Evolutionary conservation across 2,329 filamentous ascomycete genomes (phyloP).

Genomic region (Colletotrichum paranaense): DNA sequence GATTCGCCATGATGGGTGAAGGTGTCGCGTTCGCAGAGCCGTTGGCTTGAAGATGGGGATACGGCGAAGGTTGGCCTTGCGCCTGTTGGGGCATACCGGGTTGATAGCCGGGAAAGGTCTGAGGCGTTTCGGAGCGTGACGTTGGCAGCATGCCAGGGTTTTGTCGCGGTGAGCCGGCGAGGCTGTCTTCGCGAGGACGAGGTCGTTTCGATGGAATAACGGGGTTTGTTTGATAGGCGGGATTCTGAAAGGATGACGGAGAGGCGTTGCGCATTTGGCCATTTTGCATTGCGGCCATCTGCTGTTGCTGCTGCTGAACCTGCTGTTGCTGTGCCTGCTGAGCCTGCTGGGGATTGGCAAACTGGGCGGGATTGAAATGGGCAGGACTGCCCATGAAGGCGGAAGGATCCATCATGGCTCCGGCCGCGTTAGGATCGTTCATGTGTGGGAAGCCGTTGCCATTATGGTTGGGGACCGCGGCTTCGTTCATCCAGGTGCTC

Average conservation of each 20-base stretch:
- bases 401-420: conserved; percentile 73
- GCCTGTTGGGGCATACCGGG: conserved; percentile 71
- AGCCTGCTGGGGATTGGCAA: conserved; percentile 61
- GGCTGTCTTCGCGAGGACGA: conserved; percentile 83
- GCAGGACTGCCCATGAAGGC: conserved; percentile 70
- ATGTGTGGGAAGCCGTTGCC: conserved; percentile 75
- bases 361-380: conserved; percentile 70
- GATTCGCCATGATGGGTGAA: conserved; percentile 91
- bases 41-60: conserved; percentile 85
- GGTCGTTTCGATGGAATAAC: conserved; percentile 92
- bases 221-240: conserved; percentile 84
- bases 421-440: conserved; percentile 67
- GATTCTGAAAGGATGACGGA: conserved; percentile 77
- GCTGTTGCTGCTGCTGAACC: conserved; percentile 47
- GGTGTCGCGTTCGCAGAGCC: conserved; percentile 87
- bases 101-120: conserved; percentile 81
- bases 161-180: conserved; percentile 84
- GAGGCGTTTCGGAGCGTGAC: conserved; percentile 93
- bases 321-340: conserved; percentile 38
- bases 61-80: conserved; percentile 74
- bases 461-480: conserved; percentile 76
- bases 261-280: conserved; percentile 86
- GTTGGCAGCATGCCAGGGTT: conserved; percentile 79
- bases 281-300: conserved; percentile 78
- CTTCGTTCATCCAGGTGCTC: conserved; percentile 80